phyloP scores from a whole-genome alignment of 805 yeast genomes.

The Myxozyma lipomycoides region DNA sequence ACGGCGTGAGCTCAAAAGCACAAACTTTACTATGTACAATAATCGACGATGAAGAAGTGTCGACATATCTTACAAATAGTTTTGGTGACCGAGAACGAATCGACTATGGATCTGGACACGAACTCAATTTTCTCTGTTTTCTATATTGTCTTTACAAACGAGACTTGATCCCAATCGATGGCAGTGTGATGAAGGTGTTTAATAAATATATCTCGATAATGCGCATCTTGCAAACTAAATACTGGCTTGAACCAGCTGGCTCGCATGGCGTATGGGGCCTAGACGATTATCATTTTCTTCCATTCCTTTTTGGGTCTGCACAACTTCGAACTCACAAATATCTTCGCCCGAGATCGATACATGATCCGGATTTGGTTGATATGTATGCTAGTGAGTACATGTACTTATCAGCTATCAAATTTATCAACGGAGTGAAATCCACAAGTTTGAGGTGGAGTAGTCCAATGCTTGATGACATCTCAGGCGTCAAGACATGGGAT shows the following conservation, averaged over 20 bases:
- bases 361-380: constrained; percentile 78
- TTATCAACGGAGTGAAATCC: constrained; percentile 72
- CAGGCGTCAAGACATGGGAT: constrained; percentile 83
- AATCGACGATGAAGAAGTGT: constrained; percentile 41
- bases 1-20: constrained; percentile 46
- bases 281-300: constrained; percentile 90
- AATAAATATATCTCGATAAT: constrained; percentile 62
- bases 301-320: constrained; percentile 85
- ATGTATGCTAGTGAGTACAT: constrained; percentile 69
- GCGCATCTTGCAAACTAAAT: constrained; percentile 69
- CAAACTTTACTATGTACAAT: background rate
- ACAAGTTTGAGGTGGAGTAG: constrained; percentile 92
- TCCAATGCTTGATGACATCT: constrained; percentile 93
- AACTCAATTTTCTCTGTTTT: constrained; percentile 72
- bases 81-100: constrained; percentile 85
- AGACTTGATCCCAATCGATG: constrained; percentile 22
- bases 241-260: constrained; percentile 95
- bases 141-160: constrained; percentile 47
- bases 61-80: constrained; percentile 60
- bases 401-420: constrained; percentile 83
- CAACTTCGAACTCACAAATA: constrained; percentile 63
- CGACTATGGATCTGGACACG: constrained; percentile 98
- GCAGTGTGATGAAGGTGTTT: constrained; percentile 63
- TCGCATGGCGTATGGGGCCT: constrained; percentile 98
- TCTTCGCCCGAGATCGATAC: constrained; percentile 77